These are phyloP conservation scores for Prunus yedoensis DNA, from an alignment of 331 rosid genomes.

Conservation along the genomic window DNA sequence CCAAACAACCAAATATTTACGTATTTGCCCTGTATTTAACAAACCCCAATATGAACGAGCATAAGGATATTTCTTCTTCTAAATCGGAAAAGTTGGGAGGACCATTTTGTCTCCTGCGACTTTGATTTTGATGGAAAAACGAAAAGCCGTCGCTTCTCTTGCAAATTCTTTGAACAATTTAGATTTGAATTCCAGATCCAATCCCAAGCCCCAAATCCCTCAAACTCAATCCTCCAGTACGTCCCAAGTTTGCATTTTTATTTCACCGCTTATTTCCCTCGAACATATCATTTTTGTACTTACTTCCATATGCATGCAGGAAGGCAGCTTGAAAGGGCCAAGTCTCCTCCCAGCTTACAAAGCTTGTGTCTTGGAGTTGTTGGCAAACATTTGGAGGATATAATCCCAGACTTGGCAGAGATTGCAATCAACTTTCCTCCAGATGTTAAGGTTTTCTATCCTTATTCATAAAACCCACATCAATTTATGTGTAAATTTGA, in stretches of 20 bases:
- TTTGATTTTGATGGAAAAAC: slow-evolving; percentile 41
- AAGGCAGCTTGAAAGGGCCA: slow-evolving; percentile 40
- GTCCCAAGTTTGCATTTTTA: neutral
- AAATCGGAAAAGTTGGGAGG: neutral
- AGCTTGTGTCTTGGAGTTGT: slow-evolving; percentile 75
- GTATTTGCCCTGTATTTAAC: neutral
- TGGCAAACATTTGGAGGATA: slow-evolving; percentile 84
- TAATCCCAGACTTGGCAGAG: slow-evolving; percentile 65
- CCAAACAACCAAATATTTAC: neutral
- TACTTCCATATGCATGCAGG: slow-evolving; percentile 28
- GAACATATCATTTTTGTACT: neutral
- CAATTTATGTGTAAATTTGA: neutral
- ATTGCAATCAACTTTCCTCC: slow-evolving; percentile 64
- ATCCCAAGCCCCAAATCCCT: slow-evolving; percentile 7
- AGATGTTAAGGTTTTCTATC: slow-evolving; percentile 26
- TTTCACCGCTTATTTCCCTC: neutral
- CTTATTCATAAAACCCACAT: neutral
- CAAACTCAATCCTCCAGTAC: slow-evolving; percentile 18
- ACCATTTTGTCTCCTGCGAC: neutral
- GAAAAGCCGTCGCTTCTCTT: slow-evolving; percentile 17
- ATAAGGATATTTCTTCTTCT: neutral
- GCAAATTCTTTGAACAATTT: slow-evolving; percentile 24
- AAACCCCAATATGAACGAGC: neutral
- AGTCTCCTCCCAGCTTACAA: slow-evolving; percentile 63
- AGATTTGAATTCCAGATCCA: slow-evolving; percentile 30